Percentiles rank a stretch among this genome's conserved stretches.
Evolutionary conservation across 164 flowering plant species (phyloP).

Genomic region (Santalum album): DNA sequence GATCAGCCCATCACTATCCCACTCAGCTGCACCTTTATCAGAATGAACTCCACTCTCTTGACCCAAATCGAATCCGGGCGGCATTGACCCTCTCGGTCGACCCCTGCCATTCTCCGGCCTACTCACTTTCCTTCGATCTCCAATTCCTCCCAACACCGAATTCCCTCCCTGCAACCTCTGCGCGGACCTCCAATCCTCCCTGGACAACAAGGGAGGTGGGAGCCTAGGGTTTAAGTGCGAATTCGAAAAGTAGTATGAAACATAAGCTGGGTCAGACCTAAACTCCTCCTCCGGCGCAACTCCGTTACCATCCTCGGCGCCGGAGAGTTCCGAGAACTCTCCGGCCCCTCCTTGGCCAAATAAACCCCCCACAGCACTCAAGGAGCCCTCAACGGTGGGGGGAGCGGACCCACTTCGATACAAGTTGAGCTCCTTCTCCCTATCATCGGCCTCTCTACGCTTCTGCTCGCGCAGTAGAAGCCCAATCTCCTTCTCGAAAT

Average conservation of each 20-base stretch:
- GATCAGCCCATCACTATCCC: conserved; percentile 65
- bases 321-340: neutral
- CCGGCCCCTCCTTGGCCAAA: conserved; percentile 12
- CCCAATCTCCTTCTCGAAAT: conserved; percentile 60
- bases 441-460: conserved; percentile 52
- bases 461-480: conserved; percentile 52
- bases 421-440: conserved; percentile 43
- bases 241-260: neutral
- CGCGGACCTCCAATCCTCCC: neutral
- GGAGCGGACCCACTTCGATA: conserved; percentile 84
- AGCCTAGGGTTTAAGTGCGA: neutral
- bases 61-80: conserved; percentile 47
- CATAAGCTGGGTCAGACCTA: neutral
- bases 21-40: conserved; percentile 45
- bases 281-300: neutral
- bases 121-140: conserved; percentile 59
- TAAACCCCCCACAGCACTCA: conserved; percentile 65
- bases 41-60: conserved; percentile 30
- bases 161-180: conserved; percentile 40
- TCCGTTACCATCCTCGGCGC: neutral
- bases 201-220: neutral
- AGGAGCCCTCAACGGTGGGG: conserved; percentile 80
- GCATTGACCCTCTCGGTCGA: conserved; percentile 38
- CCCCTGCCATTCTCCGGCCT: conserved; percentile 26
- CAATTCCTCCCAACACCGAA: conserved; percentile 50